Base-by-base conservation (phyloP, 768 basidiomycete species). In the Lentinus tigrinus region DNA sequence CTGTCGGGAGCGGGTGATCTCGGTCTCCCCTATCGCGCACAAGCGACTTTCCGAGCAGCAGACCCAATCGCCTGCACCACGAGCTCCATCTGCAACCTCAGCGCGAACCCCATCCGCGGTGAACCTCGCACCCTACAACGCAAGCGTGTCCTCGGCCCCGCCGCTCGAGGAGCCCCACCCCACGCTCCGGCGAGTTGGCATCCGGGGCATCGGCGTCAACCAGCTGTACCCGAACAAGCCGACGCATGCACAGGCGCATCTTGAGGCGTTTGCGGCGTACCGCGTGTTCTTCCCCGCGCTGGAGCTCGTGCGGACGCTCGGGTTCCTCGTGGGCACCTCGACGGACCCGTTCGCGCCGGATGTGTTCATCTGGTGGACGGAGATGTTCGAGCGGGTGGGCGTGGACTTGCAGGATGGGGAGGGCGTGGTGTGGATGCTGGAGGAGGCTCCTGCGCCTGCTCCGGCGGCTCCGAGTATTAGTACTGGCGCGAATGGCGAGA, bases 391-490 rank as follows among this genome's bases (percentile, higher is more conserved):
- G 72, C 72, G 68, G 53, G 71, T 75, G 43, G 80, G 78, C 9
- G 71, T 85, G 44, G 75, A 81, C 59, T 76, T 83, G 61, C 71
- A 81, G 63, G 83, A 83, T 61, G 81, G 81, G 16, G 82, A 81
- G 65, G 80, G 79, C 31, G 78, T 83, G 28, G 67, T 82, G 49
- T 85, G 81, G 81, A 61, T 76, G 40, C 38, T 61, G 21, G 59
- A 61, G 51, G 59, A 54, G 49, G 54, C 51, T 5, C 19, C 31
- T 6, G 31, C 31, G 7, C 31, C 31, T 6, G 31, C 31, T 11
- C 31, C 31, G 31, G 31, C 31, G 31, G 31, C 31, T 31, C 7
- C 31, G 28, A 31, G 5, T 31, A 10, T 10, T 4, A 31, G 5
- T 31, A 10, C 28, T 4, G 28, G 10, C 10, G 28, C 28, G 31